Evolutionary conservation across 495 filamentous ascomycete genomes (phyloP).

Genomic region (Penicillium mononematosum): DNA sequence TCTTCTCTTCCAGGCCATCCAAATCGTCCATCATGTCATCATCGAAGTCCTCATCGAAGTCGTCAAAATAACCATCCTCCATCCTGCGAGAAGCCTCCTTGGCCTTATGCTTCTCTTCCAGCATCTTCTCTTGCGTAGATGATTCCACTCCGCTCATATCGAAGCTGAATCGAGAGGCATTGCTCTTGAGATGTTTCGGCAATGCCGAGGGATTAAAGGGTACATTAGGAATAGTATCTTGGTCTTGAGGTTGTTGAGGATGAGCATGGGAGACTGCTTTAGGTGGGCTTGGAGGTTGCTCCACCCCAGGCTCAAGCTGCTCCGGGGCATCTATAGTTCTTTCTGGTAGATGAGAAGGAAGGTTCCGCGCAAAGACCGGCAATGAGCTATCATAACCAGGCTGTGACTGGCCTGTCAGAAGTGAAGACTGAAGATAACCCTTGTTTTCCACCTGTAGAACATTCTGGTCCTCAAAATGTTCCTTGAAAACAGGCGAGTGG

Average conservation of each 20-base stretch:
- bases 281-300: conserved; percentile 7
- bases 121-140: conserved; percentile 71
- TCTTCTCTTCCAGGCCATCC: conserved; percentile 70
- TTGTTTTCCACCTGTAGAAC: conserved; percentile 50
- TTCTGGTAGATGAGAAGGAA: conserved; percentile 45
- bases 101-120: conserved; percentile 83
- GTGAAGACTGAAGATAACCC: conserved; percentile 46
- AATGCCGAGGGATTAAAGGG: conserved; percentile 41
- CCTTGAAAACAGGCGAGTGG: conserved; percentile 64
- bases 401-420: conserved; percentile 40
- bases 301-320: neutral
- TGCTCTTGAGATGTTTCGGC: conserved; percentile 80
- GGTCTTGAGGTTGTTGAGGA: conserved; percentile 26
- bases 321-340: conserved; percentile 18
- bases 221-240: conserved; percentile 41
- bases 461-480: conserved; percentile 64
- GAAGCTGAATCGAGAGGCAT: conserved; percentile 87
- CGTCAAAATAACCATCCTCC: conserved; percentile 49
- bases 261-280: conserved; percentile 8
- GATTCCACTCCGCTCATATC: conserved; percentile 79
- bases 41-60: conserved; percentile 59
- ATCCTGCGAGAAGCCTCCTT: conserved; percentile 55
- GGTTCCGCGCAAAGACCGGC: conserved; percentile 51
- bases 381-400: conserved; percentile 39
- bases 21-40: conserved; percentile 70